These are phyloP conservation scores for Xylariaceae sp. DNA, from an alignment of 2,329 filamentous ascomycete species.

Conservation along the genomic window DNA sequence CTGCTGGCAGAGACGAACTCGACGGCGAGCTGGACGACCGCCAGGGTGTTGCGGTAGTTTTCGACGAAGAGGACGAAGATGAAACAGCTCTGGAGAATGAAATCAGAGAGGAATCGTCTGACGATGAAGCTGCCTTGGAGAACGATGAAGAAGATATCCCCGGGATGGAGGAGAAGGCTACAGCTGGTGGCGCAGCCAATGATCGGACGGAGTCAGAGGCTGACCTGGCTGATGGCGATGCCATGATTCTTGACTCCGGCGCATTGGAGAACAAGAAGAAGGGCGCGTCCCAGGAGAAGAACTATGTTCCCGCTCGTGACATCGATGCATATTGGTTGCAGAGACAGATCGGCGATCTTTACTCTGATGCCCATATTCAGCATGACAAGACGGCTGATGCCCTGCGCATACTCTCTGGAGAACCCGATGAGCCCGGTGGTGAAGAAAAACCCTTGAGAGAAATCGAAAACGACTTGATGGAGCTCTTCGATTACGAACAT, in stretches of 20 bases:
- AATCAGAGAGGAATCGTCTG: conserved; percentile 80
- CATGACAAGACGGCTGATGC: conserved; percentile 87
- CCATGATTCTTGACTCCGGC: conserved; percentile 76
- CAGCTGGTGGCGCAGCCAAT: conserved; percentile 43
- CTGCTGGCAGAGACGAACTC: conserved; percentile 55
- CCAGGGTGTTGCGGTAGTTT: conserved; percentile 95
- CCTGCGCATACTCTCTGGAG: conserved; percentile 73
- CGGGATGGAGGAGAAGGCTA: conserved; percentile 47
- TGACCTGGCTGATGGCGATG: conserved; percentile 56
- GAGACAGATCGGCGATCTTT: conserved; percentile 80
- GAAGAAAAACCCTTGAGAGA: conserved; percentile 83
- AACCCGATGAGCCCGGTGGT: conserved; percentile 62
- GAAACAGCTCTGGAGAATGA: conserved; percentile 74
- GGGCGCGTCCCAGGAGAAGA: conserved; percentile 47
- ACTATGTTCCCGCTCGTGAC: conserved; percentile 71
- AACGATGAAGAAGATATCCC: conserved; percentile 53
- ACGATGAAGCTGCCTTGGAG: conserved; percentile 66
- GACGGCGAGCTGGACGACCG: conserved; percentile 83
- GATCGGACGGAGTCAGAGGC: conserved; percentile 47
- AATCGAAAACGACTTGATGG: conserved; percentile 97
- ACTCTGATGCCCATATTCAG: conserved; percentile 86
- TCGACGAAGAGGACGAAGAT: conserved; percentile 87
- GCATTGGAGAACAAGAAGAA: conserved; percentile 43
- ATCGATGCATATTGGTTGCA: conserved; percentile 98
- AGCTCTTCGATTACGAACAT: conserved; percentile 95